Base-by-base conservation (phyloP, 2,329 filamentous ascomycete genomes). In the Endoconidiophora polonica region DNA sequence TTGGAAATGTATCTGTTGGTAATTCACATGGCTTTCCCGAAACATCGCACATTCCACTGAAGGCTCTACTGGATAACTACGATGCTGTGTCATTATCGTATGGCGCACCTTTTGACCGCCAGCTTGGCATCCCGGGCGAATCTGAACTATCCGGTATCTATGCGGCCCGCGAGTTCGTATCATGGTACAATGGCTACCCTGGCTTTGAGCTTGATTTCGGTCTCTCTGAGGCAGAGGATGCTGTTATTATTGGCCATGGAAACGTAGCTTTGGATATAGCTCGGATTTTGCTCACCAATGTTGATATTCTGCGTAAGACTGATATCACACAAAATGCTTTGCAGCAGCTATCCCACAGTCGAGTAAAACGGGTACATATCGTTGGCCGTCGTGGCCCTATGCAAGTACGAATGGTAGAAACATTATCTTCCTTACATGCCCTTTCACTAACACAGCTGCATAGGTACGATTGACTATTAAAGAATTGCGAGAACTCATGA, bases 181-280 rank as follows among this genome's bases (percentile, higher is more conserved):
- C 88, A 16, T 98, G 91, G 91, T 98, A 98, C 65, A 98, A 98
- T 63, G 91, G 91, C 2, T 72, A 94, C 2, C 91, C 91, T 0
- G 84, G 93, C 57, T 74, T 81, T 18, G 64, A 74, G 57, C 67
- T 94, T 5, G 68, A 74, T n/a, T 84, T 87, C 0, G 76, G 86
- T 59, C 22, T 54, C 3, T 71, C 96, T 23, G 74, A 77, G 0
- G 69, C 71, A 7, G 83, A 83, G 0, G 86, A 94, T 46, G 91
- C 86, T 1, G 77, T 95, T 29, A 73, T 98, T 44, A 79, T 98
- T 55, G 91, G 91, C 2, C 90, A 98, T 60, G 91, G 91, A 14
- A 98, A 98, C 64, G 91, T 98, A 6, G 91, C 91, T 0, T 69
- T 98, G 44, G 91, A 98, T 62, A 85, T 98, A 14, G 87, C 90